Evolutionary conservation across 352 stramenopile species (phyloP), one percentile per base, ranked within the genome.

Genomic region (Blastocystis sp.): DNA sequence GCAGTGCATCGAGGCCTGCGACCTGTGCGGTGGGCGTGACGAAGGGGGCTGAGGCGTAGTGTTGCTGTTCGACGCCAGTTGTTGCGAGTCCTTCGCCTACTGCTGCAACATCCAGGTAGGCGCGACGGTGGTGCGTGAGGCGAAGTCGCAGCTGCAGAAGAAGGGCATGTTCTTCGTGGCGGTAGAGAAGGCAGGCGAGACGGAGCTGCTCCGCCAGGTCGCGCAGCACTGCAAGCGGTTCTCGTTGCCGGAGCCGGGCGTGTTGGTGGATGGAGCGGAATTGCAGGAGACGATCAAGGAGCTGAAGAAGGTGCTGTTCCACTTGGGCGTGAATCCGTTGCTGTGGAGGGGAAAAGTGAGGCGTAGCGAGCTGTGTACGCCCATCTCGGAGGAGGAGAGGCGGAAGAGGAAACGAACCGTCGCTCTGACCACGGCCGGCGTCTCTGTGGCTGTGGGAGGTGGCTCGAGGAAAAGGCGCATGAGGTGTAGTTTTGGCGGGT

Each of bases 251-350:
- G 28, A 81, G 17, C 71, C 71, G 40, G 52, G 21, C 17, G 24
- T 81, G 21, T 34, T 81, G 14, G 48, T 4, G 19, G 19, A 45
- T 3, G 43, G 45, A 19, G 4, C 40, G 17, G 45, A 81, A 21
- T 19, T 34, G 17, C 6, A 52, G 38, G 42, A 48, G 48, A 38
- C 40, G 21, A n/a, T 24, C 2, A 21, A 81, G 71, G 48, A 64
- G n/a, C 43, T 81, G 14, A 24, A 40, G 54, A 28, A 63, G 7
- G 66, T 66, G 48, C 48, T 81, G 24, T 81, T 64, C 54, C 48
- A 63, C 21, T 45, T n/a, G 6, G 48, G 48, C 21, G 24, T 81
- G 38, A 63, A 81, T 28, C 71, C 71, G 71, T 81, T 63, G 48
- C 0, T 48, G 45, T 81, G 19, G 17, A 7, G 2, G 38, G 52